A percentile compares a stretch with the other conserved stretches of the same genome.
Evolutionary conservation across 139 green algal genomes (phyloP).

Genomic region (Coelastrella sp.): DNA sequence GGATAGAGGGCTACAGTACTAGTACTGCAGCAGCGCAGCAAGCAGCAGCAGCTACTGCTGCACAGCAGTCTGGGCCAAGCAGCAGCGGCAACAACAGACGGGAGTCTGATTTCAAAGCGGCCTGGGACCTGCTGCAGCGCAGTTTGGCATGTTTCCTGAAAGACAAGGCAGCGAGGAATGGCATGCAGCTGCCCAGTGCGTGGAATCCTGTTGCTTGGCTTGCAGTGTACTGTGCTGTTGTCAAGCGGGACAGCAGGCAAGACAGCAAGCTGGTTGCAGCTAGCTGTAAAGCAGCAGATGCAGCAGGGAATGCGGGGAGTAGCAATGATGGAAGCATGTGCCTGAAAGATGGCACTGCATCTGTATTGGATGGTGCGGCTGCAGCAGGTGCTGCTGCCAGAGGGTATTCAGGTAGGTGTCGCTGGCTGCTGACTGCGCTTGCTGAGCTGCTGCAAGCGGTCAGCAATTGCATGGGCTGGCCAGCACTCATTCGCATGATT

Average conservation of each 20-base stretch:
- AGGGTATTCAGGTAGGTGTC: background rate
- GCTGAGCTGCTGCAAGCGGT: background rate
- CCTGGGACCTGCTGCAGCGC: constrained; percentile 66
- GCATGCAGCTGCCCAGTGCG: constrained; percentile 58
- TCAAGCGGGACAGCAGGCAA: constrained; percentile 47
- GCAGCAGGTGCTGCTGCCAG: constrained; percentile 17
- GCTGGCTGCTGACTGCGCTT: background rate
- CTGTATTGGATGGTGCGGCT: background rate
- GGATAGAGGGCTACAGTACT: background rate
- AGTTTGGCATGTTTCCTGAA: constrained; percentile 54
- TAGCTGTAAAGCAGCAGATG: constrained; percentile 30
- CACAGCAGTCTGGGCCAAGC: background rate
- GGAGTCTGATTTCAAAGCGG: constrained; percentile 54
- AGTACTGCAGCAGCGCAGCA: background rate
- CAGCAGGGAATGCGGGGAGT: background rate
- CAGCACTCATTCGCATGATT: background rate
- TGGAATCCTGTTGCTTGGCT: constrained; percentile 69
- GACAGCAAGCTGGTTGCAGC: constrained; percentile 54
- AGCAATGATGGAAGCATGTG: constrained; percentile 1
- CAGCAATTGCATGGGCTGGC: background rate
- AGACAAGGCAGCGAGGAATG: constrained; percentile 53
- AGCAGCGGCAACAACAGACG: constrained; percentile 33
- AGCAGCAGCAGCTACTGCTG: background rate
- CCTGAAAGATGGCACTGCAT: background rate
- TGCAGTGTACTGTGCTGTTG: constrained; percentile 60